Conservation (phyloP, 306 rosid species). For the Begonia fuchsioides region DNA sequence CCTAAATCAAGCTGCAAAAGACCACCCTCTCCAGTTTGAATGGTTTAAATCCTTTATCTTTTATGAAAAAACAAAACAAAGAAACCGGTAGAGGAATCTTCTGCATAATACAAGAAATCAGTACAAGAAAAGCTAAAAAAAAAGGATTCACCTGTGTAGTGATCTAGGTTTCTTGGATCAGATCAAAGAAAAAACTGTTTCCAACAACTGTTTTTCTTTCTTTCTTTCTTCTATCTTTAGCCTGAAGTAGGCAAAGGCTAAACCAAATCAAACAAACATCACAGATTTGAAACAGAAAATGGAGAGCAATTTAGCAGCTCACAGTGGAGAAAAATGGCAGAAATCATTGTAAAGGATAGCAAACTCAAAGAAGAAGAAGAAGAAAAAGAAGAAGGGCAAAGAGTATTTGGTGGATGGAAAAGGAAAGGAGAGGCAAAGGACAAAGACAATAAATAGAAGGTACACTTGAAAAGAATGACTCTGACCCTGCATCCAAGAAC, state of each 20-base stretch:
- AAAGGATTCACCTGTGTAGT: slow-evolving; percentile 5
- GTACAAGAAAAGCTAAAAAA: slow-evolving; percentile 6
- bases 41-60: too few species aligned
- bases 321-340: slow-evolving; percentile 3
- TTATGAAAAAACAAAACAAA: background rate
- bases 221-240: background rate
- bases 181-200: slow-evolving; percentile 1
- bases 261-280: too few species aligned
- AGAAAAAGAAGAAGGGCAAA: slow-evolving; percentile 14
- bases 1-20: slow-evolving; percentile 12
- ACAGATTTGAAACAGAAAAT: too few species aligned
- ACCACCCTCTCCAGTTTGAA: background rate
- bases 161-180: slow-evolving; percentile 14
- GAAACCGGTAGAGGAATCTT: background rate
- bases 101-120: too few species aligned
- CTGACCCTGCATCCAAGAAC: slow-evolving; percentile 73
- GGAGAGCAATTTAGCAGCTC: too few species aligned
- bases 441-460: slow-evolving; percentile 85
- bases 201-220: background rate
- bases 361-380: slow-evolving; percentile 15
- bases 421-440: slow-evolving; percentile 81
- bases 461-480: slow-evolving; percentile 78
- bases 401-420: slow-evolving; percentile 73
- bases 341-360: slow-evolving; percentile 24
- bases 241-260: background rate